Evolutionary conservation across 208 protist genomes (phyloP).

Genomic region (Leishmania lainsoni): DNA sequence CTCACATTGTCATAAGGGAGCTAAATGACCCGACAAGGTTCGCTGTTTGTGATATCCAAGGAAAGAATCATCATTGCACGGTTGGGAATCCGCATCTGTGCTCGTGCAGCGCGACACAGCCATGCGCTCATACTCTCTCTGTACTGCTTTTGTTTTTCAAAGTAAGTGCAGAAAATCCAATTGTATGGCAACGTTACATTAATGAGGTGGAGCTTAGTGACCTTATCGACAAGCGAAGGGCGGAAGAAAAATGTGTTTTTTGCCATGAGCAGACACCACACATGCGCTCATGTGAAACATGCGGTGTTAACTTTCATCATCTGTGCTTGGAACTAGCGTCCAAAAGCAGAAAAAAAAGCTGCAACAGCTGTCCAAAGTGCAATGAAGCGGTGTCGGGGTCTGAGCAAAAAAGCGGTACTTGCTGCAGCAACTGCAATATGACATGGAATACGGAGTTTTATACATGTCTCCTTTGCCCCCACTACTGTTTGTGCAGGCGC

Average conservation of each 20-base stretch:
- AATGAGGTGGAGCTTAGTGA: conserved; percentile 61
- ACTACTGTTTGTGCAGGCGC: conserved; percentile 40
- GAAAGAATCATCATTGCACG: conserved; percentile 41
- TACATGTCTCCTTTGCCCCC: conserved; percentile 54
- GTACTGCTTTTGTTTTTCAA: conserved; percentile 55
- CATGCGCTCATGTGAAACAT: conserved; percentile 13
- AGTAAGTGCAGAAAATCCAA: conserved; percentile 39
- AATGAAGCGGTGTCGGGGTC: background rate
- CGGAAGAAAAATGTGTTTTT: conserved; percentile 32
- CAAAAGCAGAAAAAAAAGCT: background rate
- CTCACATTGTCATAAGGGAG: background rate
- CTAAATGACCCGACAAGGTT: conserved; percentile 41
- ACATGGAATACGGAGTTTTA: conserved; percentile 34
- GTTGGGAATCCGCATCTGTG: conserved; percentile 69
- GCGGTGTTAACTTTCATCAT: conserved; percentile 28
- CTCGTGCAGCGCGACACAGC: conserved; percentile 48
- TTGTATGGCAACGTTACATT: conserved; percentile 73
- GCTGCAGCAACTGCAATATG: conserved; percentile 21
- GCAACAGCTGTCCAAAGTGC: background rate
- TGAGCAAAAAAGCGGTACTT: background rate
- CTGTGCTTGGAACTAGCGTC: conserved; percentile 27
- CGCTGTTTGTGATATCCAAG: conserved; percentile 32
- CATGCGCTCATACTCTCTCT: conserved; percentile 73
- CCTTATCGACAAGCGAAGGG: conserved; percentile 25
- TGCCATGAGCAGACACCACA: conserved; percentile 22